Evolutionary conservation across 1,284 basidiomycete genomes (phyloP).

Genomic region (Xerocomus amazonicus): DNA sequence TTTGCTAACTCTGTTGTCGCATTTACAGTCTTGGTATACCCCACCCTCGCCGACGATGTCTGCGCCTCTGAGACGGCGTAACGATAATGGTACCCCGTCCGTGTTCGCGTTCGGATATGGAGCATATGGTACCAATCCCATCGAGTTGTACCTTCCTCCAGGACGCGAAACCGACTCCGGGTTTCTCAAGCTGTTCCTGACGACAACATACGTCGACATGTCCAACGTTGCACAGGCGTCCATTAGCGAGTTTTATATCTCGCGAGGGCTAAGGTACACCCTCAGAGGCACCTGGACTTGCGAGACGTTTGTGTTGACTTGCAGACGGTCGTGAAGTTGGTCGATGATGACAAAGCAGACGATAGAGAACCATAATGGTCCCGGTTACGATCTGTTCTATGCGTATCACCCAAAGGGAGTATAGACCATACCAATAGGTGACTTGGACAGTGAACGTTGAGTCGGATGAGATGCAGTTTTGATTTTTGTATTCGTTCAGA

Average conservation of each 20-base stretch:
- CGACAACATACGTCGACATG: slow-evolving; percentile 20
- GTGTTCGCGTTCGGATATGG: slow-evolving; percentile 22
- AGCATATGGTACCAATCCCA: slow-evolving; percentile 20
- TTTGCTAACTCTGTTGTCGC: not conserved
- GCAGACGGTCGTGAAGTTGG: slow-evolving; percentile 4
- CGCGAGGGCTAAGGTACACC: not conserved
- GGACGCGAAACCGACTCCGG: slow-evolving; percentile 13
- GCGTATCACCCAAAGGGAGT: too few relatives aligned
- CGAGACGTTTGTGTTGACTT: slow-evolving; percentile 25
- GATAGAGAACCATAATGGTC: too few relatives aligned
- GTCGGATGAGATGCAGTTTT: too few relatives aligned
- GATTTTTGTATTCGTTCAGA: too few relatives aligned
- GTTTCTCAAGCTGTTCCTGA: slow-evolving; percentile 24
- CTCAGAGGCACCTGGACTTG: slow-evolving; percentile 16
- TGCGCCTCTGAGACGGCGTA: slow-evolving; percentile 10
- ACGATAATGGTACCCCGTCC: slow-evolving; percentile 7
- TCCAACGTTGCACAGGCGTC: slow-evolving; percentile 9
- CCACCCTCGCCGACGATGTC: slow-evolving; percentile 6
- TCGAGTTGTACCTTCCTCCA: slow-evolving; percentile 19
- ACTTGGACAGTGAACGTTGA: too few relatives aligned
- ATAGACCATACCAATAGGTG: too few relatives aligned
- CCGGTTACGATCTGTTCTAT: too few relatives aligned
- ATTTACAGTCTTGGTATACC: slow-evolving; percentile 16
- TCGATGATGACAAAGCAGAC: too few relatives aligned
- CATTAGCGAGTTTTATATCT: slow-evolving; percentile 5